Conservation (phyloP, 768 basidiomycete species). For the Cystobasidium ongulense region DNA sequence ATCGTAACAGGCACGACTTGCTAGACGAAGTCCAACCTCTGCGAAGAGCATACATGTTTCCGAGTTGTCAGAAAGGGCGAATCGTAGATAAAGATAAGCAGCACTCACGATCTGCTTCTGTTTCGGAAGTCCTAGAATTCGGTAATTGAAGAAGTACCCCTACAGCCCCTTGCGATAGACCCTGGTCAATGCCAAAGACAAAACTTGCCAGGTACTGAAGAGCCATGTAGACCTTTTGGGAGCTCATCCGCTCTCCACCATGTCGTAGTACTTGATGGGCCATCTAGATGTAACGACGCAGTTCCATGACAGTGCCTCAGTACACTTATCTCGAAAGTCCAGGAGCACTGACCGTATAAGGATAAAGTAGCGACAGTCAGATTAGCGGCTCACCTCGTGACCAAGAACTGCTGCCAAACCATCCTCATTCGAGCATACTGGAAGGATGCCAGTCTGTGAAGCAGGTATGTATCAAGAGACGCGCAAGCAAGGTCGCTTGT, state of each 20-base stretch:
- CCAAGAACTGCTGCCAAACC: conserved; percentile 75
- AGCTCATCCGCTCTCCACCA: conserved; percentile 47
- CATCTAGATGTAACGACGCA: conserved; percentile 26
- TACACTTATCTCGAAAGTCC: too few species aligned
- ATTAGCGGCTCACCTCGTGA: conserved; percentile 54
- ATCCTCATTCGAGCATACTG: conserved; percentile 59
- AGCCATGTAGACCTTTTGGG: conserved; percentile 54
- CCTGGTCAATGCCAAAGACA: conserved; percentile 45
- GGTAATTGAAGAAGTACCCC: conserved; percentile 51
- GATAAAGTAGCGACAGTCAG: too few species aligned
- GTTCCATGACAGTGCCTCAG: background rate
- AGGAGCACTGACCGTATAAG: too few species aligned
- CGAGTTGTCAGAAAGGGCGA: too few species aligned
- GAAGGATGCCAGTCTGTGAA: conserved; percentile 64
- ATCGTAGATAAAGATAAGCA: too few species aligned
- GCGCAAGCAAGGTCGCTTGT: background rate
- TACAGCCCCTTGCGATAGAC: conserved; percentile 25
- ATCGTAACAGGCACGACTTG: conserved; percentile 77
- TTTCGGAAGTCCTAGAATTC: conserved; percentile 71
- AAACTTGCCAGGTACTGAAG: conserved; percentile 51
- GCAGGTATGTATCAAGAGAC: background rate
- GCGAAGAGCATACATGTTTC: too few species aligned
- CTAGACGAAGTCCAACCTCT: conserved; percentile 68
- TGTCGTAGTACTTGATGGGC: conserved; percentile 48
- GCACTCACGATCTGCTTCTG: conserved; percentile 36